Evolutionary conservation across 164 flowering plant genomes (phyloP), one percentile per base, ranked within the genome.

Genomic region (Berberis vulgaris): DNA sequence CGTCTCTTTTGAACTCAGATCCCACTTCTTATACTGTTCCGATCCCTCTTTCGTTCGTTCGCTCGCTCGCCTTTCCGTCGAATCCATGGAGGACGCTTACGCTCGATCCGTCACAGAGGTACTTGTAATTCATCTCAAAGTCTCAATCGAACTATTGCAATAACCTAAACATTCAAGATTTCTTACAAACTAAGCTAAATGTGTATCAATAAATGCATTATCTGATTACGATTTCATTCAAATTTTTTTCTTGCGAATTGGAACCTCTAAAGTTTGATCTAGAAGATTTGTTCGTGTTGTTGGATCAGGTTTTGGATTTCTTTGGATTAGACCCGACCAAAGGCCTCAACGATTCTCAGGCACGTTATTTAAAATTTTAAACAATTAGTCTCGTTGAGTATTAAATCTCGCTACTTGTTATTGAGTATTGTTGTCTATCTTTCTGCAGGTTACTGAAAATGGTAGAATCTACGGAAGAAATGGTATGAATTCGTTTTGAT

Each of bases 71-170:
- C 0, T 26, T 26, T 26, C 26, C 26, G 26, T 26, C 26, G 26
- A 26, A 26, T 12, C 41, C 68, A 91, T 91, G 97, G 96, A 91
- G 53, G 89, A 88, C 73, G 95, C 97, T 4, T 86, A 67, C 60
- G 95, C 95, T 57, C 83, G 93, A 91, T 91, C 97, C 56, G 84
- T 77, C 38, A 1, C 79, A 40, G 97, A 91, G 88, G 97, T 90
- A 74, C 43, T 44, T 45, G 26, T 38, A 41, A 38, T 7, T 60
- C 40, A 26, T 49, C 6, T 47, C 60, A 57, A 13, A 3, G 13
- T 55, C 5, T 10, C 26, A 41, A 2, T 41, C 26, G 26, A 7
- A 57, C 7, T 3, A 6, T 7, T 1, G 38, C 59, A 26, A 13
- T 13, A 56, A 13, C 43, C 54, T 10, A 10, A 11, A 11, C n/a